Conservation (phyloP, 805 yeast genomes). For the Candida broadrunensis region DNA sequence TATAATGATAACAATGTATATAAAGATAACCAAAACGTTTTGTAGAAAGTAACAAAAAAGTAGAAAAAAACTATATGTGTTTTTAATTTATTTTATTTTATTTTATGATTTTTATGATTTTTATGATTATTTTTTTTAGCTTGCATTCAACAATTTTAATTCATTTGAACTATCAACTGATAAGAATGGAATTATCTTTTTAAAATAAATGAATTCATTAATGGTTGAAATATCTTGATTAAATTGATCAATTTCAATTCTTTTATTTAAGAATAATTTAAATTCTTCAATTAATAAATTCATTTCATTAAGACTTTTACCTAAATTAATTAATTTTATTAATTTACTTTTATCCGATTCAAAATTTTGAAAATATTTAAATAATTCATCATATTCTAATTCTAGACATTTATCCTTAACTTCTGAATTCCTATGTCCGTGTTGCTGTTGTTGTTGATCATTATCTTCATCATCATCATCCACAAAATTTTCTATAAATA, state of each 20-base stretch:
- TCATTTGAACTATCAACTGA: constrained; percentile 33
- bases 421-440: too few species aligned
- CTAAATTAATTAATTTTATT: constrained; percentile 31
- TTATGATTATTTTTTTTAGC: not conserved
- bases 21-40: too few species aligned
- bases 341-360: not conserved
- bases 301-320: constrained; percentile 54
- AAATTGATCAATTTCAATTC: constrained; percentile 27
- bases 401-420: too few species aligned
- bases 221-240: constrained; percentile 11
- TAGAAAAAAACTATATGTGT: too few species aligned
- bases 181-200: constrained; percentile 36
- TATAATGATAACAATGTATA: too few species aligned
- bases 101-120: too few species aligned
- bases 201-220: constrained; percentile 33
- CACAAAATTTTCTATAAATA: constrained; percentile 9
- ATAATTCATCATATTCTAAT: constrained; percentile 1
- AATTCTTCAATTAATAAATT: constrained; percentile 44
- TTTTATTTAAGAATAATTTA: constrained; percentile 33
- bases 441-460: not conserved
- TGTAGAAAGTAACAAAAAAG: too few species aligned
- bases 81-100: too few species aligned
- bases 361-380: not conserved
- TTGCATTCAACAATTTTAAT: constrained; percentile 27
- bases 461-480: constrained; percentile 5